Conservation (phyloP, 1,284 basidiomycete species). For the Pyrrhoderma lamaoense region DNA sequence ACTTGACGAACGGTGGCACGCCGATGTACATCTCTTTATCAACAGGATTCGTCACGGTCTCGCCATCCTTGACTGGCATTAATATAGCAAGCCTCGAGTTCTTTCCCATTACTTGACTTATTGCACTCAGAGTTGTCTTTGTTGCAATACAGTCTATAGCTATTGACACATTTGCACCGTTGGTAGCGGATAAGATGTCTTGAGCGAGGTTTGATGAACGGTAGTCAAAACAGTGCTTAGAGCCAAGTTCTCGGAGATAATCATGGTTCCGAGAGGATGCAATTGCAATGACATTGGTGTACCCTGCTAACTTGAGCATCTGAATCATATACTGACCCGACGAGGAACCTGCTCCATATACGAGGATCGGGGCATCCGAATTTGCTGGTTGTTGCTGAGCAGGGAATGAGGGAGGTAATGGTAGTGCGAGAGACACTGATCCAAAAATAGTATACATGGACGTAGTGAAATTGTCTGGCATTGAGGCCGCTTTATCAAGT, state of each 20-base stretch:
- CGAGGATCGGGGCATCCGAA: conserved; percentile 35
- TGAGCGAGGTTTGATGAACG: conserved; percentile 32
- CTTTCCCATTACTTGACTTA: conserved; percentile 30
- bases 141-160: conserved; percentile 40
- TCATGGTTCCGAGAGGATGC: conserved; percentile 43
- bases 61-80: conserved; percentile 41
- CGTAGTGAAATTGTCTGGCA: conserved; percentile 46
- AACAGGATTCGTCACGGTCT: conserved; percentile 27
- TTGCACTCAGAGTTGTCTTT: conserved; percentile 30
- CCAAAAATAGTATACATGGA: conserved; percentile 43
- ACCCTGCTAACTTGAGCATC: conserved; percentile 45
- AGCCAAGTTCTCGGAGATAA: conserved; percentile 41
- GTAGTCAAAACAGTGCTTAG: conserved; percentile 46
- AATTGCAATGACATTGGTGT: conserved; percentile 44
- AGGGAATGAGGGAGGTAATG: conserved; percentile 34
- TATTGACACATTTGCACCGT: conserved; percentile 31
- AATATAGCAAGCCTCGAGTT: conserved; percentile 37
- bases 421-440: conserved; percentile 31
- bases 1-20: conserved; percentile 24
- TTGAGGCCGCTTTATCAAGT: conserved; percentile 36
- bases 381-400: conserved; percentile 28
- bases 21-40: conserved; percentile 29
- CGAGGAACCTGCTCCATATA: conserved; percentile 53
- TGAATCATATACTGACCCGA: conserved; percentile 48
- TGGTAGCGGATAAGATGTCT: conserved; percentile 33